Evolutionary conservation across 2,329 filamentous ascomycete genomes (phyloP).

Genomic region (Monosporascus sp.): DNA sequence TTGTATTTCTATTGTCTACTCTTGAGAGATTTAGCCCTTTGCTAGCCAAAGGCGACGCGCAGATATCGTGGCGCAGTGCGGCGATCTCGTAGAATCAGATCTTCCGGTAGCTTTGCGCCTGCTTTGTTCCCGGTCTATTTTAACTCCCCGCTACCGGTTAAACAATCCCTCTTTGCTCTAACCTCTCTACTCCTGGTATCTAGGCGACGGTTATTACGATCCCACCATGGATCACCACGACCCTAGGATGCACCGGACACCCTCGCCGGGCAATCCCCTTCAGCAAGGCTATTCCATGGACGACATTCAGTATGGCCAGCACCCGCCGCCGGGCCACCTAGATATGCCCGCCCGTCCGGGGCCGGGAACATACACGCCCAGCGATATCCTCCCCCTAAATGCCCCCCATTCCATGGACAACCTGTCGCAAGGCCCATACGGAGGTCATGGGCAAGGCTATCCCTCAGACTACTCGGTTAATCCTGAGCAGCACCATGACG

Average conservation of each 20-base stretch:
- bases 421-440: constrained; percentile 40
- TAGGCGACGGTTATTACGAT: constrained; percentile 57
- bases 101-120: not conserved
- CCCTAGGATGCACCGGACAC: constrained; percentile 47
- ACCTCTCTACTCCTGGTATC: constrained; percentile 10
- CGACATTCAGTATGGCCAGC: constrained; percentile 62
- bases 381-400: constrained; percentile 76
- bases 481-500: constrained; percentile 81
- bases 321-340: constrained; percentile 42
- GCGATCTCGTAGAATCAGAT: not conserved
- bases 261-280: constrained; percentile 70
- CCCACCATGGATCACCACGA: constrained; percentile 53
- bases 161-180: constrained; percentile 4
- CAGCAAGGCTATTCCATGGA: constrained; percentile 76
- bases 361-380: constrained; percentile 51
- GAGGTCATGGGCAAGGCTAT: constrained; percentile 42
- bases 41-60: not conserved
- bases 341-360: constrained; percentile 63
- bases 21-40: not conserved
- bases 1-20: not conserved
- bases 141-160: not conserved
- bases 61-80: not conserved
- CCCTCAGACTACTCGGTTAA: constrained; percentile 68
- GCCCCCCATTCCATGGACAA: constrained; percentile 61
- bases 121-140: constrained; percentile 1